phyloP scores from a whole-genome alignment of 371 early-diverging fungal genomes.

The Rhizopus delemar region DNA sequence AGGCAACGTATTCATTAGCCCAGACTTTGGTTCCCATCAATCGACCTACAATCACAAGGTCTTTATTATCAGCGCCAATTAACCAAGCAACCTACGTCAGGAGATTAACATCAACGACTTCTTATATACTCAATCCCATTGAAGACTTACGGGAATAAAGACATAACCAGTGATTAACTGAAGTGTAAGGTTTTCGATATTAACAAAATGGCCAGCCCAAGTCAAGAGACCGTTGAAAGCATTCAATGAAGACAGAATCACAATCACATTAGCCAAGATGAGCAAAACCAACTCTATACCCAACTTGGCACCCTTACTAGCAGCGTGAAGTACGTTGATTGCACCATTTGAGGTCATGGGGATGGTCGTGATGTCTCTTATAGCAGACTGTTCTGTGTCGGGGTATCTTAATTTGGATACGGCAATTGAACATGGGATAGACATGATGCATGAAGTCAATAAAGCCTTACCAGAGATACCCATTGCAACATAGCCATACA shows the following conservation, averaged over 20 bases:
- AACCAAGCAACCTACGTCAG: constrained; percentile 65
- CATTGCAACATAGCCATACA: constrained; percentile 67
- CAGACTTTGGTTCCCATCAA: constrained; percentile 82
- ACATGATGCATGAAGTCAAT: constrained; percentile 86
- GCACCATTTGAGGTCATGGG: constrained; percentile 39
- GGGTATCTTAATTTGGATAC: constrained; percentile 85
- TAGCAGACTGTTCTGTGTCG: constrained; percentile 78
- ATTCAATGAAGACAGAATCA: constrained; percentile 51
- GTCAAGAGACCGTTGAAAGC: constrained; percentile 72
- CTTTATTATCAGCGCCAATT: constrained; percentile 66
- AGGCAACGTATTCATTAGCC: constrained; percentile 87
- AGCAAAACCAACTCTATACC: constrained; percentile 79
- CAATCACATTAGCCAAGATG: constrained; percentile 77
- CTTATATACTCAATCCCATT: not conserved
- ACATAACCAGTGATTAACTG: constrained; percentile 74
- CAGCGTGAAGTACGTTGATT: constrained; percentile 80
- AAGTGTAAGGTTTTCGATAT: constrained; percentile 64
- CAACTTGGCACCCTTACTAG: constrained; percentile 83
- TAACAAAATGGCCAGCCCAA: constrained; percentile 76
- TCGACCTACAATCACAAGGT: constrained; percentile 63
- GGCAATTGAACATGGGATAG: constrained; percentile 84
- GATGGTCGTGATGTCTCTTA: constrained; percentile 60
- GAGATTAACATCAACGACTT: not conserved
- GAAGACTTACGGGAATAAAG: constrained; percentile 54
- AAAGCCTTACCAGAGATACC: constrained; percentile 64